Evolutionary conservation across 805 yeast genomes (phyloP).

Genomic region (Starmerella sp.): DNA sequence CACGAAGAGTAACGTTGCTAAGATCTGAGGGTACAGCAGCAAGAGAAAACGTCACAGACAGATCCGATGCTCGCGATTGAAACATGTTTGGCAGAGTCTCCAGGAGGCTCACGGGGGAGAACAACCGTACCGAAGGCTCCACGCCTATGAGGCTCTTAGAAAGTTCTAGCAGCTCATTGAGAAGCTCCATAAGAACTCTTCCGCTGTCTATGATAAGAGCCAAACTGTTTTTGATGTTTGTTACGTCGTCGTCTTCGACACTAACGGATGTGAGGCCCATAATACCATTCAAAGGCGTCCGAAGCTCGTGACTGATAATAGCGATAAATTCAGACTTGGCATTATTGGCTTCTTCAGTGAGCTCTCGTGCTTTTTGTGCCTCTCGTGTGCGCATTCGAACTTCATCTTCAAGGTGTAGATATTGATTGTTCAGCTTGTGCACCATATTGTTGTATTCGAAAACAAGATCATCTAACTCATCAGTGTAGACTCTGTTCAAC

Average conservation of each 20-base stretch:
- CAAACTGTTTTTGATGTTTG: slow-evolving; percentile 59
- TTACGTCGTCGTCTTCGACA: slow-evolving; percentile 66
- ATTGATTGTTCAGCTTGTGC: slow-evolving; percentile 76
- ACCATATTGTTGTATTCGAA: slow-evolving; percentile 90
- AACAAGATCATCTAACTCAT: slow-evolving; percentile 79
- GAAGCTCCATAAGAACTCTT: slow-evolving; percentile 72
- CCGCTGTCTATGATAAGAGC: slow-evolving; percentile 86
- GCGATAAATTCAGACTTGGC: slow-evolving; percentile 92
- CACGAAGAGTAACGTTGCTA: slow-evolving; percentile 49
- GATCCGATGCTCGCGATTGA: slow-evolving; percentile 42
- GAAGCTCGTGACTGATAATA: slow-evolving; percentile 81
- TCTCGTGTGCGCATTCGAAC: slow-evolving; percentile 80
- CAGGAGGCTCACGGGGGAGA: slow-evolving; percentile 64
- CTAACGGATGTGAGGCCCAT: slow-evolving; percentile 94
- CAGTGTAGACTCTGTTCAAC: slow-evolving; percentile 29
- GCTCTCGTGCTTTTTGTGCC: slow-evolving; percentile 43
- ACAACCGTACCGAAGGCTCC: slow-evolving; percentile 70
- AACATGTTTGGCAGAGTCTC: slow-evolving; percentile 77
- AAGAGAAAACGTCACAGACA: slow-evolving; percentile 58
- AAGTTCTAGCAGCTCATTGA: slow-evolving; percentile 83
- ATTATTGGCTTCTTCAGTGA: slow-evolving; percentile 66
- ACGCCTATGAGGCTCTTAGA: slow-evolving; percentile 80
- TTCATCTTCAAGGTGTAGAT: slow-evolving; percentile 75
- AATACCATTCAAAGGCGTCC: slow-evolving; percentile 94
- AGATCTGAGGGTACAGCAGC: slow-evolving; percentile 40